A percentile compares a stretch with the other conserved stretches of the same genome.
Conservation (phyloP, 108 stramenopile species). For the Cyclotella distinguenda region DNA sequence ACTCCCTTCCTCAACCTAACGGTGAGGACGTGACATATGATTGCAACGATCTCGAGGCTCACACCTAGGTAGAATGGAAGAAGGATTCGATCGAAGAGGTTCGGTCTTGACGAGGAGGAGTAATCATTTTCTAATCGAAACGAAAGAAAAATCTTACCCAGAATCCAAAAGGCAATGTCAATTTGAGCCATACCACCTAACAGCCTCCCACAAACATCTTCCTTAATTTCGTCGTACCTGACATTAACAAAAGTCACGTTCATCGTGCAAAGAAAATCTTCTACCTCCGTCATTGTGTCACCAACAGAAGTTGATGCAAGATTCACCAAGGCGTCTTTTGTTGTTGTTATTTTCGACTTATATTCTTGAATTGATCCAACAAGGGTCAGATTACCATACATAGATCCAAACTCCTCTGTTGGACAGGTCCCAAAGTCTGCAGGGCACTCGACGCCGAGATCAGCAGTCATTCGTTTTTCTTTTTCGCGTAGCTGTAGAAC, state of each 20-base stretch:
- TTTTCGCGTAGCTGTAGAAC: constrained; percentile 23
- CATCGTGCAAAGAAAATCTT: constrained; percentile 53
- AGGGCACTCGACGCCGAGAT: constrained; percentile 47
- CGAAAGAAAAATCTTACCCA: constrained; percentile 1
- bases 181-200: constrained; percentile 43
- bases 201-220: constrained; percentile 32
- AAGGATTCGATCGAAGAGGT: background rate
- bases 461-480: constrained; percentile 38
- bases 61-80: constrained; percentile 13
- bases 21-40: constrained; percentile 22
- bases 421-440: constrained; percentile 27
- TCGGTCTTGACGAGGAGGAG: background rate
- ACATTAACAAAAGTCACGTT: constrained; percentile 44
- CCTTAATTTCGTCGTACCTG: constrained; percentile 31
- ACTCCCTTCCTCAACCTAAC: constrained; percentile 17
- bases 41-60: constrained; percentile 34
- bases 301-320: constrained; percentile 53
- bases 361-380: constrained; percentile 33
- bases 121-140: background rate
- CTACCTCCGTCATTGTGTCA: constrained; percentile 44
- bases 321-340: constrained; percentile 25
- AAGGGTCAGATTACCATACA: constrained; percentile 30
- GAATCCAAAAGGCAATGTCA: constrained; percentile 32
- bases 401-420: constrained; percentile 27
- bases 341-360: constrained; percentile 31